Base-by-base conservation (phyloP, 177 flowering plant species). In the Vitis hybrid region DNA sequence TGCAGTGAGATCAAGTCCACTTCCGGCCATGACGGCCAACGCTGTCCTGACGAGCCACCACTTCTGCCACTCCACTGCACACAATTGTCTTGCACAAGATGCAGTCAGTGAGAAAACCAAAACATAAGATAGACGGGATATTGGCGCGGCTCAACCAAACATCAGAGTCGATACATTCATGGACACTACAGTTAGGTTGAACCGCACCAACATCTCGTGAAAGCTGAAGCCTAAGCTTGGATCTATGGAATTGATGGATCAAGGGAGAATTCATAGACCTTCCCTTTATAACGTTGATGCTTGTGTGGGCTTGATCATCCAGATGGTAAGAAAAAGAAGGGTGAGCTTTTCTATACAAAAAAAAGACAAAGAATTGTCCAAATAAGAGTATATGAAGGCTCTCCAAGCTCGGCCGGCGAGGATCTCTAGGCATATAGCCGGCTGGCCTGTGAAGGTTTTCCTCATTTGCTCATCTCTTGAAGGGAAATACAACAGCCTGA, bases 121-220 rank as follows among this genome's bases (percentile, higher is more conserved):
- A 12, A 52, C 55, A 14, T 14, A 52, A 52, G 46, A 41, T 41
- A 58, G 65, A 58, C 55, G 65, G 24, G 75, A 67, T 73, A 73
- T 67, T 73, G 75, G 75, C 75, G 66, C 71, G 71, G 75, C 71
- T 73, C 75, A 73, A 73, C 62, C 71, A 32, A 30, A 66, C 61
- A 65, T 54, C 2, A 21, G 54, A 46, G 58, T 53, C 60, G 56
- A 73, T n/a, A 0, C 6, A 6, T 4, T 59, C 14, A 61, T 73
- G 63, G 46, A 67, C 46, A 1, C 17, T 27, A 9, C 7, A 60
- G 59, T 72, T 9, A 35, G 70, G 14, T 72, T 65, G 74, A 65
- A 63, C 73, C 71, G 46, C 53, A 20, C 49, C 71, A 68, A 68
- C 50, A 68, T 24, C 71, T 51, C 56, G 17, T 1, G 32, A 2